Evolutionary conservation across 176 grass and related monocot species (phyloP).

Genomic region (Triticum aestivum): DNA sequence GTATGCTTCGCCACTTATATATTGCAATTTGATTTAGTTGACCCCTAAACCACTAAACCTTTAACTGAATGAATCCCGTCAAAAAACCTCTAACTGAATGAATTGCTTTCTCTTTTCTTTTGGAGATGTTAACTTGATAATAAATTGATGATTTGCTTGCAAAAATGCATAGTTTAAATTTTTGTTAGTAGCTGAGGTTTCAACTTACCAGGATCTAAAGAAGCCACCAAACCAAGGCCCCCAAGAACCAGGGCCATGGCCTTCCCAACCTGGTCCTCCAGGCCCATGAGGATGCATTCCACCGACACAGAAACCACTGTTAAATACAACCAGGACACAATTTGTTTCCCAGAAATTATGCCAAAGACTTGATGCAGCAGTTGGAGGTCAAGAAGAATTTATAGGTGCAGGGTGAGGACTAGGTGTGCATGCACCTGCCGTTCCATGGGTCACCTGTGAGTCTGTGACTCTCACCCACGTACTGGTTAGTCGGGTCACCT

Average conservation of each 20-base stretch:
- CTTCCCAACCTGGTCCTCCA: slow-evolving; percentile 22
- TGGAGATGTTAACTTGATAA: not conserved
- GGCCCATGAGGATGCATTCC: slow-evolving; percentile 35
- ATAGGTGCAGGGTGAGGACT: not conserved
- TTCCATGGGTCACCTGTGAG: not conserved
- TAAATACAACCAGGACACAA: not conserved
- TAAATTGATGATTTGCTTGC: not conserved
- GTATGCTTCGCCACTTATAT: not conserved
- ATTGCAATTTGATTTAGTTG: not conserved
- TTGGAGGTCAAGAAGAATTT: not conserved
- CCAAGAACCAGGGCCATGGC: slow-evolving; percentile 18
- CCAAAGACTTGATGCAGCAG: too few species aligned
- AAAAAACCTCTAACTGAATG: not conserved
- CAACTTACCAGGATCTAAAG: slow-evolving; percentile 31
- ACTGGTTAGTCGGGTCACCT: not conserved
- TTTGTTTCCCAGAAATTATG: too few species aligned
- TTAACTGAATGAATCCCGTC: not conserved
- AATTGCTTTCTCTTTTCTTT: not conserved
- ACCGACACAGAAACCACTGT: not conserved
- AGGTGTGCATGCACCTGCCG: slow-evolving; percentile 19
- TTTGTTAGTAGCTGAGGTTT: not conserved
- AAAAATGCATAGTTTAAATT: not conserved
- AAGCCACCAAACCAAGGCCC: slow-evolving; percentile 28
- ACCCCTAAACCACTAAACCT: not conserved
- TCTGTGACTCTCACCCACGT: not conserved